Evolutionary conservation across 169 alveolate genomes (phyloP).

Genomic region (Babesia sp.): DNA sequence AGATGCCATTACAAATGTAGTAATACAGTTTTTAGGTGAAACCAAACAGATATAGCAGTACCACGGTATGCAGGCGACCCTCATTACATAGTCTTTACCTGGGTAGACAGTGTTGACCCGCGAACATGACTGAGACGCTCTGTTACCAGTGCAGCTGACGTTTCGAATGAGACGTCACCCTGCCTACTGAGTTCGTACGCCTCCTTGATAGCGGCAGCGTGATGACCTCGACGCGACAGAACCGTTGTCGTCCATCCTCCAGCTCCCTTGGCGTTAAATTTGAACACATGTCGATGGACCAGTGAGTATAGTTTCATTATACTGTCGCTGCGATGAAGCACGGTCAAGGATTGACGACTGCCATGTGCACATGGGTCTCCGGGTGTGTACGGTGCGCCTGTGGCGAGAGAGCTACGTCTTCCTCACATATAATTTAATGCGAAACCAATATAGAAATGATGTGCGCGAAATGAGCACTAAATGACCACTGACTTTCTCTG

Average conservation of each 20-base stretch:
- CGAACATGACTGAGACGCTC: constrained; percentile 3
- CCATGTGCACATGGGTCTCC: constrained; percentile 5
- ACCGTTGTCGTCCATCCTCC: not conserved
- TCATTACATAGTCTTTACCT: not conserved
- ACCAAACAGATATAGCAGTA: too few relatives aligned
- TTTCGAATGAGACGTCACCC: not conserved
- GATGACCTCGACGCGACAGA: constrained; percentile 3
- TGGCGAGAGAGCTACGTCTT: not conserved
- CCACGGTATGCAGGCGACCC: too few relatives aligned
- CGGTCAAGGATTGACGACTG: not conserved
- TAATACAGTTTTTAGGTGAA: too few relatives aligned
- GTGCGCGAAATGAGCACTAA: not conserved
- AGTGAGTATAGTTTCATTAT: not conserved
- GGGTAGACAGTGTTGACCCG: constrained; percentile 15
- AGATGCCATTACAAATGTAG: not conserved
- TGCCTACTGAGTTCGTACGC: not conserved
- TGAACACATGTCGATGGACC: not conserved
- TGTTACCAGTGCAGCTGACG: not conserved
- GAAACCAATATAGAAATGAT: not conserved
- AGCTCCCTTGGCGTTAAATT: not conserved
- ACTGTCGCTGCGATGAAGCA: not conserved
- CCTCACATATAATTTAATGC: not conserved
- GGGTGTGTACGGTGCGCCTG: constrained; percentile 17
- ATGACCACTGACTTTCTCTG: not conserved
- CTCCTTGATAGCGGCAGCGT: constrained; percentile 3